Percentiles rank a stretch among this genome's conserved stretches.
These are phyloP conservation scores for Debaryomyces hansenii DNA, from an alignment of 805 yeast genomes.

Conservation along the genomic window DNA sequence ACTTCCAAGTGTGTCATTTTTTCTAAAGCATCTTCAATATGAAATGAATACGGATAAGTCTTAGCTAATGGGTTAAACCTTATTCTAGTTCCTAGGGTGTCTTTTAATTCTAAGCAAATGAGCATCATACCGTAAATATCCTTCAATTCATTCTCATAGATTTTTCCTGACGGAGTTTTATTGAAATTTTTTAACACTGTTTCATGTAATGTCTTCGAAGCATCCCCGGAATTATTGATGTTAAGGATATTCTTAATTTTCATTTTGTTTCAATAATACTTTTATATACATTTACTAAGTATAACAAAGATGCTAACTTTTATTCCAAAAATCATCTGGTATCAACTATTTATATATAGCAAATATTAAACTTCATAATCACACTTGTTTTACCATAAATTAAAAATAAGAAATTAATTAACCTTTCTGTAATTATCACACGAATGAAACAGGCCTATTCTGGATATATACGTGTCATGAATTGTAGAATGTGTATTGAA, in stretches of 20 bases:
- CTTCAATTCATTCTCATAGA: slow-evolving; percentile 56
- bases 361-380: not conserved
- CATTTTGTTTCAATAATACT: not conserved
- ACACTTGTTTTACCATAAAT: too few species aligned
- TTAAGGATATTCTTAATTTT: not conserved
- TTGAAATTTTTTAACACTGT: slow-evolving; percentile 44
- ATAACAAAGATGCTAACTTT: too few species aligned
- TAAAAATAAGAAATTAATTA: too few species aligned
- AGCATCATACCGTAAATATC: slow-evolving; percentile 56
- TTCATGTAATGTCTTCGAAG: slow-evolving; percentile 35
- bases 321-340: too few species aligned
- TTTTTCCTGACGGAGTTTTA: slow-evolving; percentile 52
- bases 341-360: not conserved
- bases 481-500: too few species aligned
- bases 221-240: not conserved
- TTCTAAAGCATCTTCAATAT: slow-evolving; percentile 49
- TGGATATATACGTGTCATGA: too few species aligned
- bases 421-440: too few species aligned
- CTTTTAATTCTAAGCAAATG: slow-evolving; percentile 33
- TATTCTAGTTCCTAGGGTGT: slow-evolving; percentile 12
- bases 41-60: slow-evolving; percentile 53
- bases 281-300: too few species aligned
- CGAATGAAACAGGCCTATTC: too few species aligned
- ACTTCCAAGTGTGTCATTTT: slow-evolving; percentile 52
- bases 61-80: slow-evolving; percentile 28